Base-by-base conservation (phyloP, 2,329 filamentous ascomycete species). In the Orbilia oligospora region DNA sequence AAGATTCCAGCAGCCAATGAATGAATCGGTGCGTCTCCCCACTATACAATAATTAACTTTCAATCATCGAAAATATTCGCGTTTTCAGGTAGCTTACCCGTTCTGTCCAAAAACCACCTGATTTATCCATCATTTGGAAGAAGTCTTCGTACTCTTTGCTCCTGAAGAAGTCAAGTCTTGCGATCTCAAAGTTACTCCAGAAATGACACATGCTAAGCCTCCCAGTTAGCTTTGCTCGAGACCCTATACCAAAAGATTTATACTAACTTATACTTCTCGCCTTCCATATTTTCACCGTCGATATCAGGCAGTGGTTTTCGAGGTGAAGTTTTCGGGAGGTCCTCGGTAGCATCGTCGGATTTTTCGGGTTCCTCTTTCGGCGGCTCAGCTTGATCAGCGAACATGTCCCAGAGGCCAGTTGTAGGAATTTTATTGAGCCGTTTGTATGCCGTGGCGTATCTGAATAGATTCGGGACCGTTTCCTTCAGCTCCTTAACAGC, bases 141-240 rank as follows among this genome's bases (percentile, higher is more conserved):
- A 99, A 99, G 81, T 97, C 96, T 82, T 97, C 92, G 84, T 99
- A 99, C 83, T 94, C 92, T 86, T 97, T 95, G 87, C 94, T 97
- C 82, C 96, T 90, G 89, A 98, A 98, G 90, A 94, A 99, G 86
- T 93, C 92, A 79, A 99, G 89, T 76, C 91, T 90, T 14, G 96
- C 96, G 86, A 99, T 99, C 85, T 99, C 96, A 82, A 99, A 99
- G 85, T 99, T 99, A 85, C 94, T 97, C 96, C 96, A 99, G 87
- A 97, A 99, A 87, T 99, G 96, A 84, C 96, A 99, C 96, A 99
- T 99, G 86, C 75, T 78, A 33, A 5, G 30, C 8, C 8, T 41
- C 38, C 20, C 5, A 18, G 63, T 78, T 69, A 78, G 75, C 38
- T 1, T 18, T 33, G 20, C 51, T 61, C 55, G 1, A n/a, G 20